These are phyloP conservation scores for Leccinum arenicola DNA, from an alignment of 768 basidiomycete species.

Conservation along the genomic window DNA sequence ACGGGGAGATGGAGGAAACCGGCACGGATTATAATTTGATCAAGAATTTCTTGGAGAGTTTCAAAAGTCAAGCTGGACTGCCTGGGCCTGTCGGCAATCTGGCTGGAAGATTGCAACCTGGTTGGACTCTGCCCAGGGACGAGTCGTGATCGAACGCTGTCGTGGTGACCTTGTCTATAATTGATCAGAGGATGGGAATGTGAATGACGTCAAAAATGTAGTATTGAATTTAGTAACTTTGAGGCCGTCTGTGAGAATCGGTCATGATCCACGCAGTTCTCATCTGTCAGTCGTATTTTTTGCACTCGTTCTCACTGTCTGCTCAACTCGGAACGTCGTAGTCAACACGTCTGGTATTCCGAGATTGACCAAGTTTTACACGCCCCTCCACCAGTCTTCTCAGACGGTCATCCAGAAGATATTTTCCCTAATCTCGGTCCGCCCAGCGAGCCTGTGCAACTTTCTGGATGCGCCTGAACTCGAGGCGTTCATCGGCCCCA, in stretches of 20 bases:
- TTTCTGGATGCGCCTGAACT: constrained; percentile 93
- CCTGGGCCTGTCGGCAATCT: constrained; percentile 91
- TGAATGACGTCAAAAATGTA: not conserved
- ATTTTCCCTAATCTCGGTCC: constrained; percentile 80
- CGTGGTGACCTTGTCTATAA: not conserved
- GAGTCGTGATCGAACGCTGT: constrained; percentile 31
- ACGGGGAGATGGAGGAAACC: constrained; percentile 48
- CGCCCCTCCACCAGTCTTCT: constrained; percentile 58
- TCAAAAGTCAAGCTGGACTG: constrained; percentile 85
- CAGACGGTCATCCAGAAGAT: constrained; percentile 82
- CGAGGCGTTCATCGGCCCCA: constrained; percentile 63
- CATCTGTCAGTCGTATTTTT: constrained; percentile 57
- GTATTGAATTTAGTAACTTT: not conserved
- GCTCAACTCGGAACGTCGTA: constrained; percentile 32
- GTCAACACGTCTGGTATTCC: constrained; percentile 93
- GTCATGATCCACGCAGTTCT: constrained; percentile 83
- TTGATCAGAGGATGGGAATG: not conserved
- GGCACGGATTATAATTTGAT: constrained; percentile 85
- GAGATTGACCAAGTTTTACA: constrained; percentile 86
- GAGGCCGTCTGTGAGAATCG: not conserved
- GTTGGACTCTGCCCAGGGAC: constrained; percentile 74
- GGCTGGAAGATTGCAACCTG: constrained; percentile 77
- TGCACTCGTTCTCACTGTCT: constrained; percentile 15
- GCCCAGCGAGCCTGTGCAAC: constrained; percentile 86
- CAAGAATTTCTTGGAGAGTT: constrained; percentile 96